phyloP scores from a whole-genome alignment of 345 rosid genomes.

The Turritis glabra region DNA sequence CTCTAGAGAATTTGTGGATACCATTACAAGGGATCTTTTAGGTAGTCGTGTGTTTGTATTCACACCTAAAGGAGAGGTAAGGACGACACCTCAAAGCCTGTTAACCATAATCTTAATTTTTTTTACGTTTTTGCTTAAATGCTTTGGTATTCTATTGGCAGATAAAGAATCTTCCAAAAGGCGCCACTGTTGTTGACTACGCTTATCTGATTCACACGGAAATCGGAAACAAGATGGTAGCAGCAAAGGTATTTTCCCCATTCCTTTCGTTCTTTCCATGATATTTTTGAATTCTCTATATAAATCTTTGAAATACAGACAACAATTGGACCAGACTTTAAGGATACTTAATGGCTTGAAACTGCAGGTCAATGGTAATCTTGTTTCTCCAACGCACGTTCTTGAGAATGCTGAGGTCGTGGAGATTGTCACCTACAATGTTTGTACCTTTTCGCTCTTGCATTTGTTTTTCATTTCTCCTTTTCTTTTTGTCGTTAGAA shows the following conservation, averaged over 20 bases:
- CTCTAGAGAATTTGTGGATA: conserved; percentile 98
- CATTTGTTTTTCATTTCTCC: conserved; percentile 21
- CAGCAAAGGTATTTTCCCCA: conserved; percentile 73
- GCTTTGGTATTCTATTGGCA: conserved; percentile 35
- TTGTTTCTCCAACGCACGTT: conserved; percentile 75
- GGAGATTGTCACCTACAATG: conserved; percentile 91
- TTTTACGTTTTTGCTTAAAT: conserved; percentile 18
- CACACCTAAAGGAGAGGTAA: conserved; percentile 83
- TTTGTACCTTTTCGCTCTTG: conserved; percentile 46
- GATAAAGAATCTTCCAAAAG: conserved; percentile 94
- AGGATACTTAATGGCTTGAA: conserved; percentile 28
- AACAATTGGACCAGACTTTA: conserved; percentile 1
- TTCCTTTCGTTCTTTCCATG: conserved; percentile 1
- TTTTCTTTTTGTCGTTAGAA: background rate
- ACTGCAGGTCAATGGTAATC: conserved; percentile 95
- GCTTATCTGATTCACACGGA: conserved; percentile 99
- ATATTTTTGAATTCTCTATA: background rate
- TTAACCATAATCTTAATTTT: conserved; percentile 15
- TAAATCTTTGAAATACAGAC: background rate
- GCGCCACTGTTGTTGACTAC: conserved; percentile 93
- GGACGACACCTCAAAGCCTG: conserved; percentile 9
- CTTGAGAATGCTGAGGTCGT: conserved; percentile 98
- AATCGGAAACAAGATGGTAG: conserved; percentile 96
- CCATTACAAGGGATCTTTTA: conserved; percentile 82
- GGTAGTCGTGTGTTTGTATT: conserved; percentile 97